These are phyloP conservation scores for Didymella keratinophila DNA, from an alignment of 2,329 filamentous ascomycete genomes.

Conservation along the genomic window DNA sequence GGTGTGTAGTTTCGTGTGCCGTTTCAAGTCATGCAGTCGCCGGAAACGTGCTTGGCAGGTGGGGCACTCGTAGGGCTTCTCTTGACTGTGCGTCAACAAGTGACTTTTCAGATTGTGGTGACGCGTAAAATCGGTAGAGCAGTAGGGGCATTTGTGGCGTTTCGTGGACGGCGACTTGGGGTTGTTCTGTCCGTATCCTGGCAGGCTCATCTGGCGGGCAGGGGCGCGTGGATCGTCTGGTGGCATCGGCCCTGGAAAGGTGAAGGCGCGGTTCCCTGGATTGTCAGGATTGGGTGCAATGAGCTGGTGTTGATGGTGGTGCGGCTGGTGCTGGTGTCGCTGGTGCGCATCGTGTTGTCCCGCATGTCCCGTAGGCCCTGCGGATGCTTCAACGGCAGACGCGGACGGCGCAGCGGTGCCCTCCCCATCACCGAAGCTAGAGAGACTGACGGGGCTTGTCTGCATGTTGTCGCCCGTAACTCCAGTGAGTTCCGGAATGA, in stretches of 20 bases:
- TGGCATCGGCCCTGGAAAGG: slow-evolving; percentile 68
- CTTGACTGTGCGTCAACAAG: slow-evolving; percentile 95
- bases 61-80: slow-evolving; percentile 94
- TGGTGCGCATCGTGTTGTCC: slow-evolving; percentile 51
- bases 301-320: slow-evolving; percentile 47
- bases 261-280: slow-evolving; percentile 64
- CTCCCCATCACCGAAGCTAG: slow-evolving; percentile 63
- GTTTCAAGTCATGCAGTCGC: slow-evolving; percentile 91
- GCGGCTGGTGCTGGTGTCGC: slow-evolving; percentile 28
- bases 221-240: slow-evolving; percentile 59
- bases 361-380: slow-evolving; percentile 55
- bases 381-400: slow-evolving; percentile 60
- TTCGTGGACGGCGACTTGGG: slow-evolving; percentile 79
- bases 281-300: slow-evolving; percentile 48
- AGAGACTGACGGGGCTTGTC: slow-evolving; percentile 61
- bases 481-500: slow-evolving; percentile 55
- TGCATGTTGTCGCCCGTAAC: slow-evolving; percentile 57
- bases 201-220: slow-evolving; percentile 66
- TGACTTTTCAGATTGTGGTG: slow-evolving; percentile 99
- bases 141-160: slow-evolving; percentile 96
- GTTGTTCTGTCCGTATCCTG: slow-evolving; percentile 63
- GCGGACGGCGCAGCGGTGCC: slow-evolving; percentile 56
- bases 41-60: slow-evolving; percentile 94
- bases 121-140: slow-evolving; percentile 93
- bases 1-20: slow-evolving; percentile 95